These are phyloP conservation scores for Basipetospora chlamydospora DNA, from an alignment of 2,329 filamentous ascomycete species.

Conservation along the genomic window DNA sequence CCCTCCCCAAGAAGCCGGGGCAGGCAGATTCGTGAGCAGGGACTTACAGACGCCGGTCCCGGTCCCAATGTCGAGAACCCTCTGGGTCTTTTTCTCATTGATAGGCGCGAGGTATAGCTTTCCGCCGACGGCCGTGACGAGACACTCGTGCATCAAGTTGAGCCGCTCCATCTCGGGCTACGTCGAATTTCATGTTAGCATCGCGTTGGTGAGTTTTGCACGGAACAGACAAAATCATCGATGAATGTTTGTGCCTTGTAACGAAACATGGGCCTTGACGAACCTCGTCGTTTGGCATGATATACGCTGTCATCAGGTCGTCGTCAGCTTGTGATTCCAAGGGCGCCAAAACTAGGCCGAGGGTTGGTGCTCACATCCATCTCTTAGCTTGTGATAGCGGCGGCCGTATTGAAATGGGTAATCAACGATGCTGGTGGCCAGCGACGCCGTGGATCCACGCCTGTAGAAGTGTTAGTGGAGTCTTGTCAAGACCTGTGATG, in stretches of 20 bases:
- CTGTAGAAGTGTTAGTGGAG: background rate
- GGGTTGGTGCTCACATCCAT: slow-evolving; percentile 12
- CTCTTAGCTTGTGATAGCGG: slow-evolving; percentile 18
- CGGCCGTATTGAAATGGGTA: slow-evolving; percentile 18
- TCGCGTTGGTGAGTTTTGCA: too few species aligned
- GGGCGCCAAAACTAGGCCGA: background rate
- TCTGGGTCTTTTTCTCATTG: slow-evolving; percentile 12
- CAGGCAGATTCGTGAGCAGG: too few species aligned
- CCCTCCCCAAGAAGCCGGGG: too few species aligned
- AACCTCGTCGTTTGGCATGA: slow-evolving; percentile 3
- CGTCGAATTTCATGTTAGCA: too few species aligned
- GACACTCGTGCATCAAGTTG: slow-evolving; percentile 23
- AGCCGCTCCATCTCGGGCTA: slow-evolving; percentile 14
- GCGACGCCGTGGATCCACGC: slow-evolving; percentile 11
- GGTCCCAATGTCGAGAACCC: slow-evolving; percentile 27
- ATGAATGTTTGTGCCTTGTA: too few species aligned
- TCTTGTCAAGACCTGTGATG: slow-evolving; percentile 5
- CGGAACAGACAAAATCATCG: too few species aligned
- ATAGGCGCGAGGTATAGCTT: slow-evolving; percentile 13
- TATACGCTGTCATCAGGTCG: slow-evolving; percentile 10
- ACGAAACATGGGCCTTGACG: background rate
- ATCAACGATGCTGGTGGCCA: slow-evolving; percentile 14
- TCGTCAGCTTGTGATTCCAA: background rate
- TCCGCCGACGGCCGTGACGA: slow-evolving; percentile 14
- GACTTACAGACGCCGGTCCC: slow-evolving; percentile 25